These are phyloP conservation scores for Eucalyptus paniculata DNA, from an alignment of 345 rosid genomes.

Conservation along the genomic window DNA sequence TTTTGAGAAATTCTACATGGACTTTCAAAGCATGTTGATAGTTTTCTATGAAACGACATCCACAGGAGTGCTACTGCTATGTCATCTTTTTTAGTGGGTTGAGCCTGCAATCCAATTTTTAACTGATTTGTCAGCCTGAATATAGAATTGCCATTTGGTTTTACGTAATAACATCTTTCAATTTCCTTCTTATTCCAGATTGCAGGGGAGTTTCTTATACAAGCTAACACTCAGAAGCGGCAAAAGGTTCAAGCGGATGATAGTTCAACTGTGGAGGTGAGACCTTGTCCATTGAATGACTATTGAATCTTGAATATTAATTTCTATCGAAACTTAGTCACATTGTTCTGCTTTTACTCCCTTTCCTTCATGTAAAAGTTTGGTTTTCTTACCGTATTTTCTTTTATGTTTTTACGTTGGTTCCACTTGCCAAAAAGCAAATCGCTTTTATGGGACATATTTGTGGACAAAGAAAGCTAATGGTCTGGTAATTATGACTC, in stretches of 20 bases:
- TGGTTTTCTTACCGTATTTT: background rate
- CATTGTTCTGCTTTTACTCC: background rate
- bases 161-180: background rate
- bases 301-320: background rate
- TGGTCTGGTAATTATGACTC: constrained; percentile 8
- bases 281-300: background rate
- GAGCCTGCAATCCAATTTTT: background rate
- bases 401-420: background rate
- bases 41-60: background rate
- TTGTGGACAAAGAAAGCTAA: background rate
- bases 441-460: background rate
- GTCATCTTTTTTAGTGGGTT: background rate
- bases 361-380: background rate
- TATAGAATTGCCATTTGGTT: background rate
- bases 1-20: background rate
- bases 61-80: background rate
- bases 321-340: background rate
- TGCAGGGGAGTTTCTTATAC: constrained; percentile 81
- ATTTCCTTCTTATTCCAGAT: constrained; percentile 22
- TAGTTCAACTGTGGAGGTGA: constrained; percentile 46
- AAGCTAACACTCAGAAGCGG: constrained; percentile 83
- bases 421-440: background rate
- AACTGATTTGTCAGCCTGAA: background rate
- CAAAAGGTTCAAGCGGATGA: constrained; percentile 54
- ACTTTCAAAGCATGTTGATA: background rate